These are phyloP conservation scores for Arctium lappa DNA, from an alignment of 129 eudicot genomes.

Conservation along the genomic window DNA sequence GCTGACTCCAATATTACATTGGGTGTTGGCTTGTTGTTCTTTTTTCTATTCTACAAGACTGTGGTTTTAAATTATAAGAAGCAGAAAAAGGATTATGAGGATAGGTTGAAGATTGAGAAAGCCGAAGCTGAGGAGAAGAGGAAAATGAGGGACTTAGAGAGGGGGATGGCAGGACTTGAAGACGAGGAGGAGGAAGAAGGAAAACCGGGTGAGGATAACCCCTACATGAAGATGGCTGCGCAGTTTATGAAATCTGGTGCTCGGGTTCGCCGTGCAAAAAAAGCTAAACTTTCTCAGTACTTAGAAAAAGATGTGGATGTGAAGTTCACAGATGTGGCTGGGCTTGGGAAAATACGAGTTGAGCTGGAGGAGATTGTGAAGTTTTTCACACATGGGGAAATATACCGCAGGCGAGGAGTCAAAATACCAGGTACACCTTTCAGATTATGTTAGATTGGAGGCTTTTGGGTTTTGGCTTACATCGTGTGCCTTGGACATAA, in stretches of 20 bases:
- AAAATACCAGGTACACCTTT: conserved; percentile 76
- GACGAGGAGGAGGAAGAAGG: conserved; percentile 64
- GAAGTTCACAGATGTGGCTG: conserved; percentile 96
- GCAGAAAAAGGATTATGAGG: conserved; percentile 85
- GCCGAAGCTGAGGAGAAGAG: conserved; percentile 85
- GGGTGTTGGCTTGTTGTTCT: conserved; percentile 57
- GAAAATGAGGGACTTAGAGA: conserved; percentile 72
- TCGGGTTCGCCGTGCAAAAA: conserved; percentile 68
- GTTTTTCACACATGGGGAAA: conserved; percentile 93
- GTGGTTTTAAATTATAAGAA: conserved; percentile 74
- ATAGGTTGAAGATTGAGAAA: conserved; percentile 74
- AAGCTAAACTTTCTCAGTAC: conserved; percentile 57
- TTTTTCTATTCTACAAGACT: conserved; percentile 57
- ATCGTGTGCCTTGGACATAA: neutral
- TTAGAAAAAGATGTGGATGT: conserved; percentile 81
- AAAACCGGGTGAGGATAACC: conserved; percentile 54
- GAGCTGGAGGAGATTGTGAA: conserved; percentile 96
- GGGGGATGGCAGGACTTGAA: conserved; percentile 50
- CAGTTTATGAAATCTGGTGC: conserved; percentile 97
- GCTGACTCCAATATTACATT: conserved; percentile 44
- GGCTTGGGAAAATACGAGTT: conserved; percentile 88
- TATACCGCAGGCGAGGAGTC: conserved; percentile 95
- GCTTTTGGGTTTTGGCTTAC: neutral
- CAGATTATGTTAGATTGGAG: neutral
- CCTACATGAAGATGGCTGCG: conserved; percentile 75